Evolutionary conservation across 495 filamentous ascomycete species (phyloP).

Genomic region (Extremus antarcticus): DNA sequence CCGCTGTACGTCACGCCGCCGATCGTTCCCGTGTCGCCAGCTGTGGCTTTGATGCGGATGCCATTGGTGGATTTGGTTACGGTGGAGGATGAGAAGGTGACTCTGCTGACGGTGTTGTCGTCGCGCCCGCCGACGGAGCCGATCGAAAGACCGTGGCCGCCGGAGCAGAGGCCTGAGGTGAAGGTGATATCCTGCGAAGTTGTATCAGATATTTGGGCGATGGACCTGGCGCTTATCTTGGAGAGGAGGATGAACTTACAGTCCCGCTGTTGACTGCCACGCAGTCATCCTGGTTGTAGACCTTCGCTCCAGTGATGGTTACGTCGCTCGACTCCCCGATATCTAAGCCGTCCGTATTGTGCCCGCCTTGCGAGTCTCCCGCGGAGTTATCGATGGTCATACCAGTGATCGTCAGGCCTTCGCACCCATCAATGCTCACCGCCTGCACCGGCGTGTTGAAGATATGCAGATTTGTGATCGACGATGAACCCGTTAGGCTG

Average conservation of each 20-base stretch:
- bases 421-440: constrained; percentile 47
- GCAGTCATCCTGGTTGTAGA: constrained; percentile 56
- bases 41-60: constrained; percentile 56
- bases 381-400: constrained; percentile 51
- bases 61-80: constrained; percentile 47
- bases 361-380: constrained; percentile 40
- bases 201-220: not conserved
- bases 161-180: constrained; percentile 43
- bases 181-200: constrained; percentile 43
- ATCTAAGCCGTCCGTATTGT: constrained; percentile 53
- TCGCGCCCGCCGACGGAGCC: constrained; percentile 55
- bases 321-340: constrained; percentile 40
- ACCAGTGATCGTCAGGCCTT: constrained; percentile 32
- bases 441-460: constrained; percentile 53
- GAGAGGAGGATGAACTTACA: no score
- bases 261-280: constrained; percentile 45
- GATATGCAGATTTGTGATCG: constrained; percentile 36
- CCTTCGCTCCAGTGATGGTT: constrained; percentile 41
- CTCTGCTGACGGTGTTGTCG: constrained; percentile 48
- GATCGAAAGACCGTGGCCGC: constrained; percentile 57
- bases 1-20: constrained; percentile 47
- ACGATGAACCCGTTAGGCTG: constrained; percentile 21
- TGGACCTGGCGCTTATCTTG: not conserved
- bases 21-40: constrained; percentile 45
- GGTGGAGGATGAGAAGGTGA: constrained; percentile 43